These are phyloP conservation scores for Pseudoturritis turrita DNA, from an alignment of 345 rosid species.

Conservation along the genomic window DNA sequence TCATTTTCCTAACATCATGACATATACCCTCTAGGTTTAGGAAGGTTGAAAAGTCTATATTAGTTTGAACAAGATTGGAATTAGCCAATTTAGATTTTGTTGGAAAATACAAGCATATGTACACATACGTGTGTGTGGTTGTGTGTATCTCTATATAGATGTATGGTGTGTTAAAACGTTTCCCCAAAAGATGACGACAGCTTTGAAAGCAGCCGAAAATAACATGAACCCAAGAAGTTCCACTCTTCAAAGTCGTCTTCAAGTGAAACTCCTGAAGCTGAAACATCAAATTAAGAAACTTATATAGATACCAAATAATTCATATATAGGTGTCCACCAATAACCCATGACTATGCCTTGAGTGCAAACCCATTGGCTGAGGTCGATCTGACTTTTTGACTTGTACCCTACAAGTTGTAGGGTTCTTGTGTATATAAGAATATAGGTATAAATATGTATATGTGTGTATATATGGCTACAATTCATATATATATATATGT, in stretches of 20 bases:
- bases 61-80: conserved; percentile 14
- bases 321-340: conserved; percentile 22
- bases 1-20: conserved; percentile 3
- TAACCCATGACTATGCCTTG: conserved; percentile 11
- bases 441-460: not conserved
- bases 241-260: conserved; percentile 27
- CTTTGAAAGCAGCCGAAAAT: conserved; percentile 17
- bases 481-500: not conserved
- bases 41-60: conserved; percentile 6
- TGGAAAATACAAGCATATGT: not conserved
- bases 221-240: conserved; percentile 22
- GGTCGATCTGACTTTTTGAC: conserved; percentile 20
- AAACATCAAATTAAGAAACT: conserved; percentile 15
- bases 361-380: conserved; percentile 26
- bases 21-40: not conserved
- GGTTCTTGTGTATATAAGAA: not conserved
- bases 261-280: conserved; percentile 27
- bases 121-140: not conserved
- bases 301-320: conserved; percentile 10
- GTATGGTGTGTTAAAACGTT: not conserved
- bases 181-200: conserved; percentile 6
- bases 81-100: conserved; percentile 7
- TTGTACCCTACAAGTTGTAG: conserved; percentile 13
- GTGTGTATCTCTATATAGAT: not conserved
- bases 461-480: not conserved